Base-by-base conservation (phyloP, 805 yeast genomes). In the Candida boidinii region DNA sequence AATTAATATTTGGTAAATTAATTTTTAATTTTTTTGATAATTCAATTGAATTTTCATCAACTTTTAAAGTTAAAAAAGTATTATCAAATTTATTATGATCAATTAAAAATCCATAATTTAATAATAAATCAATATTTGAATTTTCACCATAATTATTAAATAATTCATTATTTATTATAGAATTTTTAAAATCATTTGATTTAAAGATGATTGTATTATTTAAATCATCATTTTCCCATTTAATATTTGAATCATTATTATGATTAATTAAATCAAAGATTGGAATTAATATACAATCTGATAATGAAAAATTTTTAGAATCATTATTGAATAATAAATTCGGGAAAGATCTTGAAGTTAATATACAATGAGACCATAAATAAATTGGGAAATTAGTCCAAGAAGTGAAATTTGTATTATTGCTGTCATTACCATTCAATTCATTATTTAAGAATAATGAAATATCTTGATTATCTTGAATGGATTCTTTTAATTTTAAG, bases 141-240 rank as follows among this genome's bases (percentile, higher is more conserved):
- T 78, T 65, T 24, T 76, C 79, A 1, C 96, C 96, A 47, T 87
- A 88, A 1, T 88, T 78, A 54, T 85, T 87, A 62, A 73, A 82
- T 10, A 90, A 46, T 45, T 90, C 95, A 11, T 55, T 48, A 5
- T 73, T 75, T 17, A 53, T 46, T 1, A 41, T 21, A 1, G 83
- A 20, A 7, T 35, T 28, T 1, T 20, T 12, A 11, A 24, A n/a
- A 4, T 61, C 52, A 14, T 62, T 58, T 0, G 71, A 51, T 25
- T 52, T 56, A 42, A 77, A 76, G n/a, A 53, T 48, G 36, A 54
- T 40, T 7, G 27, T 4, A 13, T 40, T 36, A 22, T 41, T 16
- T 37, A 12, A n/a, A 28, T 24, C 29, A 8, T 57, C 46, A 28
- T 39, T 48, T 2, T 42, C 46, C 95, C 95, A 87, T 23, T 64